Conservation (phyloP, 306 rosid genomes). For the Begonia masoniana region DNA sequence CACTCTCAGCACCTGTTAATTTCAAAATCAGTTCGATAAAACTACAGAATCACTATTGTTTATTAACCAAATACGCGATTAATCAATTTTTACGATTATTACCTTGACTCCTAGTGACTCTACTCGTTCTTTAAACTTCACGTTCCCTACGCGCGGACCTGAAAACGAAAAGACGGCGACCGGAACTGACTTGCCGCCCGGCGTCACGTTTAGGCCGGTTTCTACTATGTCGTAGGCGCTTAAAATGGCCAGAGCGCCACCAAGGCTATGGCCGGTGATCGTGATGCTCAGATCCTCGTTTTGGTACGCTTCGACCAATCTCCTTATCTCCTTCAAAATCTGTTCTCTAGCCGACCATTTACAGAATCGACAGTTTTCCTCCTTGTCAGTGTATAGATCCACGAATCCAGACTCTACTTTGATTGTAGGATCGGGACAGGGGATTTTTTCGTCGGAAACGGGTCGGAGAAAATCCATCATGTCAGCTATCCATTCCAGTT, state of each 20-base stretch:
- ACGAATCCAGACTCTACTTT: conserved; percentile 51
- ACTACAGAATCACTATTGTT: no score
- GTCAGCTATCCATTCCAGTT: conserved; percentile 55
- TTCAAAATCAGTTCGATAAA: no score
- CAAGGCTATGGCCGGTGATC: conserved; percentile 53
- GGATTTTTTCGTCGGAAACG: conserved; percentile 8
- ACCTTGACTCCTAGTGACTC: conserved; percentile 55
- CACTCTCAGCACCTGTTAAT: conserved; percentile 12
- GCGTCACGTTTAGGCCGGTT: conserved; percentile 15
- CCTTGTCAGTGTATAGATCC: conserved; percentile 50
- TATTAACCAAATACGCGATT: no score
- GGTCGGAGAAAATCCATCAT: conserved; percentile 38
- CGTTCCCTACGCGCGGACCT: conserved; percentile 58
- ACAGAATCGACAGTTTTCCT: conserved; percentile 29
- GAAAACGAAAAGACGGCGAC: conserved; percentile 40
- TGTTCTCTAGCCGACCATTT: conserved; percentile 58
- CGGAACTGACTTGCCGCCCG: conserved; percentile 8
- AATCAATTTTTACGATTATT: not conserved
- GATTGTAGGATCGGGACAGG: conserved; percentile 17
- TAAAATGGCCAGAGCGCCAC: conserved; percentile 32
- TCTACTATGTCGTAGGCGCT: conserved; percentile 59
- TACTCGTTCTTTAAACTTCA: conserved; percentile 40
- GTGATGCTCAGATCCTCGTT: conserved; percentile 43
- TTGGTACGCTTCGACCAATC: conserved; percentile 28
- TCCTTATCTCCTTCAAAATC: conserved; percentile 29